These are phyloP conservation scores for Carex littledalei DNA, from an alignment of 176 grass and related monocot species.

Conservation along the genomic window DNA sequence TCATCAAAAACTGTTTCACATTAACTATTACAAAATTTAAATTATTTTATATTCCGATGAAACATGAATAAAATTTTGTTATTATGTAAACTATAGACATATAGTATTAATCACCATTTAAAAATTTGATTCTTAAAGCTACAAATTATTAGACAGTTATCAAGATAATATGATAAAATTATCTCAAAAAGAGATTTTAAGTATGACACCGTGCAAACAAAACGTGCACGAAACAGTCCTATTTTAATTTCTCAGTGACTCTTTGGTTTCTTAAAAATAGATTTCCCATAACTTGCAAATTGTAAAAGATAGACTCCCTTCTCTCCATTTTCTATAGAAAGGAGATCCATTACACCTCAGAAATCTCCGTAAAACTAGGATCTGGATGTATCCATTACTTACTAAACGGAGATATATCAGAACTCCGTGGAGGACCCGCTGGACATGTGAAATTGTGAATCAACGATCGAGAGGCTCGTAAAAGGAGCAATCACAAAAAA, in stretches of 20 bases:
- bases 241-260: neutral
- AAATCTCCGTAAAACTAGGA: neutral
- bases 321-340: neutral
- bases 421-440: neutral
- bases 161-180: neutral
- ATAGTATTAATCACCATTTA: neutral
- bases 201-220: neutral
- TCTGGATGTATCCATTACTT: neutral
- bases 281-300: neutral
- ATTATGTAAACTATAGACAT: neutral
- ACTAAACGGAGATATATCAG: neutral
- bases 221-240: neutral
- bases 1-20: neutral
- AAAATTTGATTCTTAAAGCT: neutral
- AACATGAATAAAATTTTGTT: neutral
- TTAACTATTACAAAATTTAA: neutral
- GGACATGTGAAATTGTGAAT: conserved; percentile 10
- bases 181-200: too few species aligned
- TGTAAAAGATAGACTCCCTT: neutral
- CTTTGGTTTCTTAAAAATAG: neutral
- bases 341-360: neutral
- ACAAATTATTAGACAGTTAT: neutral
- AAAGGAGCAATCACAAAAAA: neutral
- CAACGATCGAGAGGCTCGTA: neutral
- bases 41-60: neutral